A percentile compares a stretch with the other conserved stretches of the same genome.
phyloP scores from a whole-genome alignment of 2,329 filamentous ascomycete genomes.

The Pestalotiopsis sp. region DNA sequence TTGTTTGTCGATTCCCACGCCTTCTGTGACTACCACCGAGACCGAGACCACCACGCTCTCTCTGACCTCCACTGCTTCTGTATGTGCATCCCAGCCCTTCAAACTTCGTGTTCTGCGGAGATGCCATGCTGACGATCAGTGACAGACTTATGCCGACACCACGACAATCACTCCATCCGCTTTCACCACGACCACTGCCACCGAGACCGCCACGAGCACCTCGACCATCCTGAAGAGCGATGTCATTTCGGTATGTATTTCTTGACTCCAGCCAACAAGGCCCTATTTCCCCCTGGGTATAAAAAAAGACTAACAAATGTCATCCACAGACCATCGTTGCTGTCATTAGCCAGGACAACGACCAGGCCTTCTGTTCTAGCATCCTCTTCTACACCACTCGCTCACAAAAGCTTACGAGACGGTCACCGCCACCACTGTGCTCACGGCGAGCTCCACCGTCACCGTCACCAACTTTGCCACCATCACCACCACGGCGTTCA shows the following conservation, averaged over 20 bases:
- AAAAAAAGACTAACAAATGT: background rate
- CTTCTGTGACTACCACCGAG: background rate
- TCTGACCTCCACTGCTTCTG: background rate
- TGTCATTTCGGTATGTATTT: background rate
- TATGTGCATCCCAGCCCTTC: background rate
- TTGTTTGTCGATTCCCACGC: conserved; percentile 2
- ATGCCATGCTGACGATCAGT: background rate
- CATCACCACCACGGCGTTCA: background rate
- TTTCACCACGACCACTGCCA: conserved; percentile 2
- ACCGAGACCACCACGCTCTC: conserved; percentile 3
- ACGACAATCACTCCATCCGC: background rate
- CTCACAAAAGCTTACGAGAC: background rate
- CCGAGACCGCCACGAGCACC: conserved; percentile 3
- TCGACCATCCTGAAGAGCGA: conserved; percentile 7
- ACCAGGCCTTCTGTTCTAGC: conserved; percentile 3
- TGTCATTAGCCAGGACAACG: background rate
- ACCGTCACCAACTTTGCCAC: background rate
- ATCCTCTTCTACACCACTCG: conserved; percentile 1
- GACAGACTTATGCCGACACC: background rate
- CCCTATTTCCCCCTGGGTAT: background rate
- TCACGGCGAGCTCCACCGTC: background rate
- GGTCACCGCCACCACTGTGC: background rate
- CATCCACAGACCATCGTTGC: background rate
- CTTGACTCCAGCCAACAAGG: background rate
- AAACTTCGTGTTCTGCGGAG: background rate